Conservation (phyloP, 2,329 filamentous ascomycete genomes). For the Fusarium lyarnte region DNA sequence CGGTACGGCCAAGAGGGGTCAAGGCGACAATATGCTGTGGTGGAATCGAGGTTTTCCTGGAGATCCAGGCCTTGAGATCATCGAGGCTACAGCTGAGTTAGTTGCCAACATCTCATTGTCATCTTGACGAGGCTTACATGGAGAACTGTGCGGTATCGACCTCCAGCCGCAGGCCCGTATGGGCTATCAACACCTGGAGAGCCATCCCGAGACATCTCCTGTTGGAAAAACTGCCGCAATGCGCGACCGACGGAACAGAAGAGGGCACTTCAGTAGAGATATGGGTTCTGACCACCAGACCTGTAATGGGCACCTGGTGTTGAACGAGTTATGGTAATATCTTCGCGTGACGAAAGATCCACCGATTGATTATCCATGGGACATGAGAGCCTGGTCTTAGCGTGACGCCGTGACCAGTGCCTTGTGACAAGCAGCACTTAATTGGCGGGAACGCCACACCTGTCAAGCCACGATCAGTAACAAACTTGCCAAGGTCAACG, state of each 20-base stretch:
- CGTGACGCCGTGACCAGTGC: slow-evolving; percentile 48
- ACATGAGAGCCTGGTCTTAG: slow-evolving; percentile 41
- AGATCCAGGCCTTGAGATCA: slow-evolving; percentile 84
- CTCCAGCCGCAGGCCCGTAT: slow-evolving; percentile 87
- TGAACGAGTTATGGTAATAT: slow-evolving; percentile 22
- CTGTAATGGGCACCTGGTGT: slow-evolving; percentile 15
- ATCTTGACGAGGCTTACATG: slow-evolving; percentile 60
- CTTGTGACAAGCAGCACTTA: slow-evolving; percentile 44
- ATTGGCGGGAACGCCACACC: slow-evolving; percentile 35
- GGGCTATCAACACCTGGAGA: slow-evolving; percentile 89
- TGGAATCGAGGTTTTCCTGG: slow-evolving; percentile 77
- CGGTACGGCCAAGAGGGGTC: slow-evolving; percentile 83
- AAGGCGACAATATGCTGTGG: slow-evolving; percentile 85
- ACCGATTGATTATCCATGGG: slow-evolving; percentile 24
- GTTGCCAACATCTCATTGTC: neutral
- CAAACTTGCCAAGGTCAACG: slow-evolving; percentile 6
- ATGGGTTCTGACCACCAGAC: slow-evolving; percentile 19
- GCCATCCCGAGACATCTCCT: slow-evolving; percentile 76
- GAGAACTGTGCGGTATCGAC: slow-evolving; percentile 79
- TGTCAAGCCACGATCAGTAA: slow-evolving; percentile 22
- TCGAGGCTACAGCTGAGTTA: slow-evolving; percentile 70
- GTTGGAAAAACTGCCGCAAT: slow-evolving; percentile 44
- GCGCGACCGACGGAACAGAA: slow-evolving; percentile 34
- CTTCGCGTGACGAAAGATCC: slow-evolving; percentile 43
- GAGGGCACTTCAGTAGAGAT: slow-evolving; percentile 19